Evolutionary conservation across 768 basidiomycete species (phyloP), one percentile per base, ranked within the genome.

Genomic region (Suillus subluteus): DNA sequence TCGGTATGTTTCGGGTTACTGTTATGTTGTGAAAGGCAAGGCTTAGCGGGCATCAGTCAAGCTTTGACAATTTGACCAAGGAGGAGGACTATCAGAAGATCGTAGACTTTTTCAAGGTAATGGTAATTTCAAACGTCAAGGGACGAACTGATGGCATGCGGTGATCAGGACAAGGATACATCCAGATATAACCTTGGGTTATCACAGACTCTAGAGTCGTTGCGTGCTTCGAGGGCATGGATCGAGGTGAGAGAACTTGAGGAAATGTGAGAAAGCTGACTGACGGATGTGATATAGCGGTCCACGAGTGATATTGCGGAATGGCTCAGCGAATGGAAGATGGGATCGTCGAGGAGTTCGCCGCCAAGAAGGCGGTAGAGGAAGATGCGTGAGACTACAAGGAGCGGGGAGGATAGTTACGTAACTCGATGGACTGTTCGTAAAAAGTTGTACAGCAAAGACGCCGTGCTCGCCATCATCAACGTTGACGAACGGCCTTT

Each of bases 21-120:
- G 63, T 26, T n/a, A 26, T 54, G 43, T 6, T 59, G 26, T 67
- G 30, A 7, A n/a, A 23, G 43, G 37, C 37, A n/a, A 30, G 56
- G 68, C 35, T 40, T 75, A 13, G 21, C 70, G 73, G 73, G 46
- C 30, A 65, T 62, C 64, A 86, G 77, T 73, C 70, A 40, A 68
- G 79, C 11, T 78, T 85, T 75, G 74, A 75, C 35, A 78, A 79
- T 38, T 81, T 96, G 64, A 87, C 90, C n/a, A 87, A 86, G 26
- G 79, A 89, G 68, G 77, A 86, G 66, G 96, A 98, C 78, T 82
- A 85, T 50, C 79, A 87, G 62, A 82, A 81, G 26, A 83, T 88
- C 16, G 83, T 84, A 62, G 84, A 78, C 5, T 97, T 94, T 83
- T 98, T 95, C 83, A 85, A 89, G 82, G 91, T 88, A 75, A 76